Percentiles rank a stretch among this genome's conserved stretches.
Evolutionary conservation across 2,329 filamentous ascomycete genomes (phyloP).

Genomic region (Colletotrichum sp.): DNA sequence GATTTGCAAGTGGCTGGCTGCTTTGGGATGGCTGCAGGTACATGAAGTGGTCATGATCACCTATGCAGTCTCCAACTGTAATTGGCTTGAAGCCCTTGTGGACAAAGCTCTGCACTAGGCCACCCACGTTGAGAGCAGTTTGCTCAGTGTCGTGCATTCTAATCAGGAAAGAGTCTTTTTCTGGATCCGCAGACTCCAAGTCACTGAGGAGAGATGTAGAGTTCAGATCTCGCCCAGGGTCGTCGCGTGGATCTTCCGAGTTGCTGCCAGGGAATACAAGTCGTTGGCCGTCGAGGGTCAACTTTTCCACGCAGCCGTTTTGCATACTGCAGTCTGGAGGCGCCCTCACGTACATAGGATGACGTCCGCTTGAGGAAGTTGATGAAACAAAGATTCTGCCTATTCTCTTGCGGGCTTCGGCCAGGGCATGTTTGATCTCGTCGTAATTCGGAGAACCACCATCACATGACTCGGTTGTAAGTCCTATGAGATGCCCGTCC

Average conservation of each 20-base stretch:
- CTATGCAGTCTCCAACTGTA: not conserved
- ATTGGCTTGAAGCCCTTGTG: not conserved
- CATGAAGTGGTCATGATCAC: not conserved
- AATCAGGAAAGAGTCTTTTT: not conserved
- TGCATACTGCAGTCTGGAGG: not conserved
- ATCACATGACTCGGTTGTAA: not conserved
- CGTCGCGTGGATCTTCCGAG: not conserved
- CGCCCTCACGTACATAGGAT: not conserved
- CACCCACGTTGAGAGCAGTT: not conserved
- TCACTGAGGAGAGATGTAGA: not conserved
- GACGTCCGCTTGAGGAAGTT: not conserved
- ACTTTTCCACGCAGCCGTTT: not conserved
- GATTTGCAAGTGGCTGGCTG: not conserved
- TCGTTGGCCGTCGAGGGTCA: not conserved
- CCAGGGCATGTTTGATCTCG: not conserved
- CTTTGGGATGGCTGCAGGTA: not conserved
- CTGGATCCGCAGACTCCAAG: not conserved
- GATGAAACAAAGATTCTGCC: not conserved
- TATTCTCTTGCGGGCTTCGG: not conserved
- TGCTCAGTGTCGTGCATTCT: not conserved
- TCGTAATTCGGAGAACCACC: not conserved
- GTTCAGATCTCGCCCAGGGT: not conserved
- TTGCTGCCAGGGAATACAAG: not conserved
- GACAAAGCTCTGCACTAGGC: not conserved
- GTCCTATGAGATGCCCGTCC: not conserved